phyloP scores from a whole-genome alignment of 2,329 filamentous ascomycete genomes.

The Uncinocarpus reesii region DNA sequence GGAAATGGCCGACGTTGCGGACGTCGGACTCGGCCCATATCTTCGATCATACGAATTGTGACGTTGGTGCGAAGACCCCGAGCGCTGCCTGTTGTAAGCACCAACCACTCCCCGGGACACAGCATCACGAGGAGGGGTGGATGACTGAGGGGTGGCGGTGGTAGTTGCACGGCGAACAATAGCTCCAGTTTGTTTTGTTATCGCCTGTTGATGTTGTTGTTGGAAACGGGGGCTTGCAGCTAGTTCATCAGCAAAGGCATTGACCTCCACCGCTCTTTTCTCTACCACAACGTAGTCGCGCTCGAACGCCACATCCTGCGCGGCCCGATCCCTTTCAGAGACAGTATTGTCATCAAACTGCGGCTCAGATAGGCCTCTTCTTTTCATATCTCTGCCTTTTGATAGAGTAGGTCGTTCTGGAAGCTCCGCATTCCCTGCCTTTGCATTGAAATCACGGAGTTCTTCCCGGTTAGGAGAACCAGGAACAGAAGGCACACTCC shows the following conservation, averaged over 20 bases:
- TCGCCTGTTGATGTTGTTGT: slow-evolving; percentile 33
- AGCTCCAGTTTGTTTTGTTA: slow-evolving; percentile 49
- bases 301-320: slow-evolving; percentile 80
- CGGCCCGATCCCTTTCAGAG: slow-evolving; percentile 53
- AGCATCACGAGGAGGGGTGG: slow-evolving; percentile 44
- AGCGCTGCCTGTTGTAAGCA: slow-evolving; percentile 52
- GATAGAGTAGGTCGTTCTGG: slow-evolving; percentile 35
- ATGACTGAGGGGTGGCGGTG: slow-evolving; percentile 58
- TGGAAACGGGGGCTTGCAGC: slow-evolving; percentile 66
- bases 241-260: slow-evolving; percentile 90
- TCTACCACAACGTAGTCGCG: slow-evolving; percentile 94
- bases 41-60: slow-evolving; percentile 72
- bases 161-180: slow-evolving; percentile 69
- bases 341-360: slow-evolving; percentile 28
- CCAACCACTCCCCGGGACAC: slow-evolving; percentile 65
- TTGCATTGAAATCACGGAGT: slow-evolving; percentile 41
- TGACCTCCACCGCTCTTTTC: slow-evolving; percentile 89
- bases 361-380: slow-evolving; percentile 21
- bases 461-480: slow-evolving; percentile 36
- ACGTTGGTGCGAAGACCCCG: slow-evolving; percentile 56
- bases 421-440: slow-evolving; percentile 40
- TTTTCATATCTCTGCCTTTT: slow-evolving; percentile 39
- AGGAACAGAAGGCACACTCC: slow-evolving; percentile 27
- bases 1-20: slow-evolving; percentile 80
- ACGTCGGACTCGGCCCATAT: slow-evolving; percentile 61